phyloP scores from a whole-genome alignment of 1,139 yeast genomes.

The Debaryomyces udenii region DNA sequence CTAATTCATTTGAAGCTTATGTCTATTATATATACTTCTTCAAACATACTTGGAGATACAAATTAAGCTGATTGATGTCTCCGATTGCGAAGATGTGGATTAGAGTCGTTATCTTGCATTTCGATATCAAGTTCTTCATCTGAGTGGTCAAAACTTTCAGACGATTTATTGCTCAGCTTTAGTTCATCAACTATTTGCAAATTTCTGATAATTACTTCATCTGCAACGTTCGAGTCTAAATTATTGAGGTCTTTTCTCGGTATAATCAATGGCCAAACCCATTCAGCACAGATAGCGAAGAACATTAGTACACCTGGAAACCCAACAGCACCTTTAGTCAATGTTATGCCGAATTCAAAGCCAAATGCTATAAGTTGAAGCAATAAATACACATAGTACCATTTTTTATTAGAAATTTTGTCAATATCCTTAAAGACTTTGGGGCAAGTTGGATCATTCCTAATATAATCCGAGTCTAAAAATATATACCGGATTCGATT shows the following conservation, averaged over 20 bases:
- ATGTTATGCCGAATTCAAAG: conserved; percentile 82
- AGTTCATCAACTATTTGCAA: conserved; percentile 12
- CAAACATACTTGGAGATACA: too few relatives aligned
- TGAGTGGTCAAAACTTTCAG: conserved; percentile 6
- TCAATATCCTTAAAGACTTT: conserved; percentile 37
- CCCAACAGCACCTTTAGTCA: conserved; percentile 90
- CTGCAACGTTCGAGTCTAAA: conserved; percentile 78
- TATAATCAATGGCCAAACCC: conserved; percentile 70
- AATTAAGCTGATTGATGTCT: too few relatives aligned
- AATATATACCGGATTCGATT: conserved; percentile 64
- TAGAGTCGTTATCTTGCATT: conserved; percentile 3
- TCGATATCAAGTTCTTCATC: conserved; percentile 5
- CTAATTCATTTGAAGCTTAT: too few relatives aligned
- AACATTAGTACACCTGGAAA: conserved; percentile 79
- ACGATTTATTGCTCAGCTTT: conserved; percentile 4
- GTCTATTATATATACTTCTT: too few relatives aligned
- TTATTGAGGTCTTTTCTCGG: conserved; percentile 59
- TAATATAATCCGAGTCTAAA: conserved; percentile 56
- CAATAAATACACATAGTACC: conserved; percentile 57
- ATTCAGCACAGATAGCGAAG: conserved; percentile 61
- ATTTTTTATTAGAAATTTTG: conserved; percentile 41
- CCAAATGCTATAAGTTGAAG: conserved; percentile 70
- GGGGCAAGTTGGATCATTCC: conserved; percentile 40
- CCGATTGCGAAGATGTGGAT: background rate
- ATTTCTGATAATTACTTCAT: conserved; percentile 22